Conservation (phyloP, 176 grass and related monocot genomes). For the Microstegium vimineum region DNA sequence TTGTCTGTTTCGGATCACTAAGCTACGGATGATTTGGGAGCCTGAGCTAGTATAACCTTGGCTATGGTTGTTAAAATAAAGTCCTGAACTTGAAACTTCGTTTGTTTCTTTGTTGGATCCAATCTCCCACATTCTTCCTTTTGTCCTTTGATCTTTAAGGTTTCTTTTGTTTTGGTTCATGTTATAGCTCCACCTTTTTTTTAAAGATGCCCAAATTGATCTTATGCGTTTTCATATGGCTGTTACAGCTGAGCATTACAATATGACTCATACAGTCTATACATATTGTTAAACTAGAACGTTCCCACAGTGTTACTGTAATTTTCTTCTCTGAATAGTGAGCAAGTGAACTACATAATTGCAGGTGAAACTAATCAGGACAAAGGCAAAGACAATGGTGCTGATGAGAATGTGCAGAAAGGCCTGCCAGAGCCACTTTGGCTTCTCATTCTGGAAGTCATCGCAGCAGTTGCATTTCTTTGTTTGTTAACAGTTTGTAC, state of each 20-base stretch:
- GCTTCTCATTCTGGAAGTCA: slow-evolving; percentile 82
- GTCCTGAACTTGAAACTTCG: background rate
- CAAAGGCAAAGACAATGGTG: background rate
- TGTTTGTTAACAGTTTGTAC: slow-evolving; percentile 46
- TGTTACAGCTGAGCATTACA: background rate
- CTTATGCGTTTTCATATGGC: background rate
- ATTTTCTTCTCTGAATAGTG: background rate
- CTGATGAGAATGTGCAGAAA: slow-evolving; percentile 25
- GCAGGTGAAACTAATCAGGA: slow-evolving; percentile 56
- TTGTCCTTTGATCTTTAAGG: slow-evolving; percentile 23
- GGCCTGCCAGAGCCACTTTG: slow-evolving; percentile 51
- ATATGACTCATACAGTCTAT: background rate
- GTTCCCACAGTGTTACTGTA: background rate
- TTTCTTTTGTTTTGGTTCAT: background rate
- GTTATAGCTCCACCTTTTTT: slow-evolving; percentile 5
- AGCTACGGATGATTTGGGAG: background rate
- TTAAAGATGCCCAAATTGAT: background rate
- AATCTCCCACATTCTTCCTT: slow-evolving; percentile 15
- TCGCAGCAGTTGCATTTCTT: slow-evolving; percentile 41
- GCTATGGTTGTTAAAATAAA: slow-evolving; percentile 25
- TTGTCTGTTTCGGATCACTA: background rate
- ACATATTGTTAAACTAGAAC: background rate
- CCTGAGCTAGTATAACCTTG: background rate
- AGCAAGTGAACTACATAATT: slow-evolving; percentile 23
- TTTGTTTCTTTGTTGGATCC: slow-evolving; percentile 26